Base-by-base conservation (phyloP, 371 early-diverging fungal species). In the Syncephalastrum sp. region DNA sequence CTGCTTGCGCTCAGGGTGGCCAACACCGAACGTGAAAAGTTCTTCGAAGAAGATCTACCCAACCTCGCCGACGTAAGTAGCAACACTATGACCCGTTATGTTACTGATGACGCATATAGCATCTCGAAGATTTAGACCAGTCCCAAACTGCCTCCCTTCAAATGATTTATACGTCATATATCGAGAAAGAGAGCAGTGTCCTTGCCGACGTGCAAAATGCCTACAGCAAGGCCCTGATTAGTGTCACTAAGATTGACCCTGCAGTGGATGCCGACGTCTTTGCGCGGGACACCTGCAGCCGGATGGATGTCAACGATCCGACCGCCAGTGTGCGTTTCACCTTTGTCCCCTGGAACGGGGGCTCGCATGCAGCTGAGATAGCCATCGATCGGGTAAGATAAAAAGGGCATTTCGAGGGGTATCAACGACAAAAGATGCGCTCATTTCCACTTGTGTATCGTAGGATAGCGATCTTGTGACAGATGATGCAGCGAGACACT, bases 11-110 rank as follows among this genome's bases (percentile, higher is more conserved):
- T 89, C 45, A 67, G 66, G n/a, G 82, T 81, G 5, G 73, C 85
- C 12, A 88, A 88, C 60, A 80, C 82, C 13, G 81, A 80, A 50
- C 71, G 81, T 43, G 61, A 66, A 44, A 84, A 86, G 54, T 85
- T 85, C 53, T 84, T 77, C 55, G 75, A 82, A 46, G 71, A 67
- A 21, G 87, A 88, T 53, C 57, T 87, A 27, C 87, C 88, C 4
- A 71, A 63, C 8, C 54, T 90, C 16, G 77, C 84, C 4, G 75
- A 88, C 69, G 87, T 87, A 81, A 75, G 65, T 43, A 3, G 17
- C 42, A 45, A 0, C 7, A 16, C 1, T 15, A 16, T 14, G 29
- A 50, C 17, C 10, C 42, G 24, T 38, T 24, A 13, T n/a, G 23
- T 17, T 24, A n/a, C 42, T 53, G 47, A 46, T 46, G 6, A 56